Conservation (phyloP, 768 basidiomycete species). For the Xanthoconium purpureum region DNA sequence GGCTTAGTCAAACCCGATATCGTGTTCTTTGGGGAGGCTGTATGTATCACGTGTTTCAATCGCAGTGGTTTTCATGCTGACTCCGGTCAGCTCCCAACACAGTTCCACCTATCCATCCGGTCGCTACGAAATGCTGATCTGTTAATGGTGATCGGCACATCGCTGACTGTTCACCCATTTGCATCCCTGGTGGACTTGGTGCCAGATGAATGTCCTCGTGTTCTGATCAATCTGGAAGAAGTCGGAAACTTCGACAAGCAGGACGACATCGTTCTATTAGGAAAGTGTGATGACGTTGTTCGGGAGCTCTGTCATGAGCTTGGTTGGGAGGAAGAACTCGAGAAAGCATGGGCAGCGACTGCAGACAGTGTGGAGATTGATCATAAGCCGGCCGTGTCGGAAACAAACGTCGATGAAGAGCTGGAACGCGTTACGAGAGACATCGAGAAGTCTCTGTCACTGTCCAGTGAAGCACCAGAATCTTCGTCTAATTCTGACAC, state of each 20-base stretch:
- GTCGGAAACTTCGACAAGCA: slow-evolving; percentile 65
- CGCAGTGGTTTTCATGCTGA: not conserved
- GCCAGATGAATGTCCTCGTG: slow-evolving; percentile 59
- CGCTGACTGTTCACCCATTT: slow-evolving; percentile 83
- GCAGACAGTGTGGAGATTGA: slow-evolving; percentile 25
- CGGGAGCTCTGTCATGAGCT: slow-evolving; percentile 59
- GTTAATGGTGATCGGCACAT: slow-evolving; percentile 88
- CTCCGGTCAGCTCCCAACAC: slow-evolving; percentile 58
- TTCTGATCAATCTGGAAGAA: slow-evolving; percentile 84
- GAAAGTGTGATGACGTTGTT: slow-evolving; percentile 70
- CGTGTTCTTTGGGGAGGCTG: slow-evolving; percentile 86
- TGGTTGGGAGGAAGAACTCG: slow-evolving; percentile 71
- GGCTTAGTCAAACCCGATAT: slow-evolving; percentile 93
- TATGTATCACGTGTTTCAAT: slow-evolving; percentile 33
- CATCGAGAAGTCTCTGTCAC: slow-evolving; percentile 19
- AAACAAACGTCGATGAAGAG: slow-evolving; percentile 17
- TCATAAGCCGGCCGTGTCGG: slow-evolving; percentile 1
- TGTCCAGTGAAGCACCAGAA: slow-evolving; percentile 9
- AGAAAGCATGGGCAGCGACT: slow-evolving; percentile 54
- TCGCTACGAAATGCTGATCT: slow-evolving; percentile 70
- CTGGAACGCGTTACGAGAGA: slow-evolving; percentile 26
- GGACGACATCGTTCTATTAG: slow-evolving; percentile 63
- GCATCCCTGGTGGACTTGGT: slow-evolving; percentile 69
- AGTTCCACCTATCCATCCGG: slow-evolving; percentile 58
- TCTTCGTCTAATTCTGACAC: not conserved